Evolutionary conservation across 257 asterid species (phyloP).

Genomic region (Solanum sitiens): DNA sequence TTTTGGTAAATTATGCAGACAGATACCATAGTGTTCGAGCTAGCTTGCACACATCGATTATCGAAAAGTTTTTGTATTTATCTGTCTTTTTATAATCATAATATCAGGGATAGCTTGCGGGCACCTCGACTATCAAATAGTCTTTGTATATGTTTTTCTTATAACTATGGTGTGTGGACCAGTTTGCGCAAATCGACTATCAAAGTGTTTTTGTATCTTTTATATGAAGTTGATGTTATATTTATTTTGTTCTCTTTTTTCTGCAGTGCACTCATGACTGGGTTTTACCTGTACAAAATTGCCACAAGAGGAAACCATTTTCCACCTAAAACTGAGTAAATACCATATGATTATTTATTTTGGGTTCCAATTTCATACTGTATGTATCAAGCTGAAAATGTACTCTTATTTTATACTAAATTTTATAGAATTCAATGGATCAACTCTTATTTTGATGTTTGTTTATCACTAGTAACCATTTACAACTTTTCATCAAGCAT

Average conservation of each 20-base stretch:
- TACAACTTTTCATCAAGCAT: background rate
- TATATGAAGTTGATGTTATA: background rate
- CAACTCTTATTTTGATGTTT: background rate
- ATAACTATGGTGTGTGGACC: accelerated
- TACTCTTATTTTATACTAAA: background rate
- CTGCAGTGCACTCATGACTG: conserved; percentile 66
- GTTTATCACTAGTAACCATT: background rate
- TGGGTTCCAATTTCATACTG: background rate
- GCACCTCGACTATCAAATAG: background rate
- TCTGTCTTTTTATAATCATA: accelerated
- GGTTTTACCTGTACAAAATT: conserved; percentile 65
- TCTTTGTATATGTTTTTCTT: background rate
- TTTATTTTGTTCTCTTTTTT: background rate
- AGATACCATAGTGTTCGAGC: accelerated
- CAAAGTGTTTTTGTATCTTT: background rate
- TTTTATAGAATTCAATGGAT: background rate
- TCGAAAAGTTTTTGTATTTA: background rate
- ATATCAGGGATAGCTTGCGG: background rate
- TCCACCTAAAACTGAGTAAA: conserved; percentile 52
- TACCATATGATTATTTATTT: background rate
- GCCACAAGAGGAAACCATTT: conserved; percentile 77
- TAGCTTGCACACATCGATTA: background rate
- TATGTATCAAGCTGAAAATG: background rate
- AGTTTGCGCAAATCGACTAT: background rate
- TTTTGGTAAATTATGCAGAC: background rate